These are phyloP conservation scores for Paramecium sexaurelia DNA, from an alignment of 73 alveolate genomes.

Conservation along the genomic window DNA sequence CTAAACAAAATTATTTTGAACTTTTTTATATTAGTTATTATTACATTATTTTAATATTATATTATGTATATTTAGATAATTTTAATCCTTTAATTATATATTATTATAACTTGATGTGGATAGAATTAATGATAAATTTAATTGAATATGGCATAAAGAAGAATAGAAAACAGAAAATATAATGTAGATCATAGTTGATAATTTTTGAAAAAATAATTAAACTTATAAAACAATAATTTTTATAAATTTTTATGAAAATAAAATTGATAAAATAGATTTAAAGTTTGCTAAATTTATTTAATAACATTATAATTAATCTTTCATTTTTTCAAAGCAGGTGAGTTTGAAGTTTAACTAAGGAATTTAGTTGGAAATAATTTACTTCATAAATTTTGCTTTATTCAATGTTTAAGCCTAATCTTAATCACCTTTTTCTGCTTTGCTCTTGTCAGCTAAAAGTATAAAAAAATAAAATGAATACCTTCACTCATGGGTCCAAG, in stretches of 20 bases:
- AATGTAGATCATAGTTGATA: no score
- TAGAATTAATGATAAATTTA: no score
- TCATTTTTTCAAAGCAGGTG: conserved; percentile 5
- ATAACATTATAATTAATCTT: not conserved
- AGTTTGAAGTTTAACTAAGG: not conserved
- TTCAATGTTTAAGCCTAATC: conserved; percentile 25
- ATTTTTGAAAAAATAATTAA: no score
- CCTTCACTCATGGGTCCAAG: conserved; percentile 19
- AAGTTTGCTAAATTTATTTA: not conserved
- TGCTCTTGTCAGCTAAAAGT: not conserved
- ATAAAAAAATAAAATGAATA: not conserved
- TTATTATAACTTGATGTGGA: no score
- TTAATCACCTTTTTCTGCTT: conserved; percentile 50
- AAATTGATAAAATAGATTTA: not conserved
- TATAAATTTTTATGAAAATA: not conserved
- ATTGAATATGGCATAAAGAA: no score
- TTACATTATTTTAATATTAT: no score
- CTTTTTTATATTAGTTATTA: not conserved
- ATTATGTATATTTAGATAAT: no score
- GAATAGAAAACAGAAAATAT: no score
- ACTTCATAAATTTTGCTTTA: conserved; percentile 35
- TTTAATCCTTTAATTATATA: no score
- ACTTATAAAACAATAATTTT: no score
- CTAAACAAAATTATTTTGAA: not conserved
- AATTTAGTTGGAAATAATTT: not conserved